Base-by-base conservation (phyloP, 2,329 filamentous ascomycete species). In the Ophiostoma himal-ulmi region DNA sequence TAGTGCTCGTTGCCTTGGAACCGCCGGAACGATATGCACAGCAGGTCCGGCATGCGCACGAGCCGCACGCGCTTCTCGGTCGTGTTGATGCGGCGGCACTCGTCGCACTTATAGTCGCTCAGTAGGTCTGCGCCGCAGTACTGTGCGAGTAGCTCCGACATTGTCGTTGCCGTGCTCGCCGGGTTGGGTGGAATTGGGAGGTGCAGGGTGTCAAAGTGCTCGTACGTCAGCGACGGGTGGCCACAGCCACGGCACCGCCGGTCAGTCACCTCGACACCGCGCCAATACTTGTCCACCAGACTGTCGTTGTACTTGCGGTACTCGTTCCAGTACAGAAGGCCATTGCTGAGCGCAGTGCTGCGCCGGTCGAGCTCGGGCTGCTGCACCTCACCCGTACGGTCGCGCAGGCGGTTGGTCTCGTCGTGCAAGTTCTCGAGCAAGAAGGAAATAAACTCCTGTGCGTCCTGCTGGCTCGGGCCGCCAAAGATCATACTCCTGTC, bases 371-470 rank as follows among this genome's bases (percentile, higher is more conserved):
- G 71, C 20, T 69, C 73, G 67, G 73, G 74, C 73, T 75, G 73
- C 68, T 71, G 71, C 39, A 75, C 74, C 60, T 74, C 71, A 69
- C 68, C 71, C 22, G 68, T 69, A n/a, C 69, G 78, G 71, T 89
- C 82, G n/a, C 82, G 81, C 17, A 78, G 78, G 36, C 77, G 78
- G 77, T 97, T 96, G 5, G 96, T 89, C 79, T 99, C 95, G 77
- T 95, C 91, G 75, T 94, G 90, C 14, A 98, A 83, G 74, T 91
- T 89, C 69, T 92, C 89, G 52, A 96, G 84, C 36, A 97, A 79
- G 76, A 96, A 97, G 65, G 89, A 88, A 74, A 94, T 89, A 75
- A 96, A 96, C 76, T 98, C 95, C 74, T 94, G 91, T 1, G 93
- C 91, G 76, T 99, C 95, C 79, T 98, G 95, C 77, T 98, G 94